Evolutionary conservation across 352 stramenopile species (phyloP).

Genomic region (Phytophthora sp.): DNA sequence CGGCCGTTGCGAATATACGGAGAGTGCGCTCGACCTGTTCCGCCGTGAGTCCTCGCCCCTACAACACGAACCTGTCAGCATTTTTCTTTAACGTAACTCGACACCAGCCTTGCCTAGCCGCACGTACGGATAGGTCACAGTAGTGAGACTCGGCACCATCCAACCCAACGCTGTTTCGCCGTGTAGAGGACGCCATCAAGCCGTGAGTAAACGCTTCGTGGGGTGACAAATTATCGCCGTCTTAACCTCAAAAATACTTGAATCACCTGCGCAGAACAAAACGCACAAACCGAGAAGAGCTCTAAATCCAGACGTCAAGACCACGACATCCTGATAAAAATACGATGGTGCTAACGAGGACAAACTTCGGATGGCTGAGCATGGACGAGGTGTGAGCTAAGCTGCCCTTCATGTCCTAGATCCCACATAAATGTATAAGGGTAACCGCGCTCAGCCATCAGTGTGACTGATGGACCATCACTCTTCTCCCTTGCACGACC

Average conservation of each 20-base stretch:
- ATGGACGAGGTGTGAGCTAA: not conserved
- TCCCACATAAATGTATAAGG: too few relatives aligned
- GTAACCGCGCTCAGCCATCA: too few relatives aligned
- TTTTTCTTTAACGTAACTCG: not conserved
- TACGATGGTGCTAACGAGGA: constrained; percentile 4
- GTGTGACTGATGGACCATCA: too few relatives aligned
- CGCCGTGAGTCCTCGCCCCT: constrained; percentile 64
- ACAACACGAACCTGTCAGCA: constrained; percentile 7
- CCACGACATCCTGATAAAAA: constrained; percentile 8
- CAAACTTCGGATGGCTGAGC: too few relatives aligned
- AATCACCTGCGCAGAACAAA: constrained; percentile 13
- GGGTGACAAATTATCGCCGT: not conserved
- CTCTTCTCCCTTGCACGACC: too few relatives aligned
- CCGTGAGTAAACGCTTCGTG: not conserved
- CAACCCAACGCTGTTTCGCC: constrained; percentile 51
- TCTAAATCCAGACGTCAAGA: constrained; percentile 20
- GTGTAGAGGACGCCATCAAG: constrained; percentile 35
- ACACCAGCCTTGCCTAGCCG: not conserved
- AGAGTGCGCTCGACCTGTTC: constrained; percentile 66
- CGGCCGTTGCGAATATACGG: constrained; percentile 67
- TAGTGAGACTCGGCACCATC: constrained; percentile 65
- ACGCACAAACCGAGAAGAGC: constrained; percentile 4
- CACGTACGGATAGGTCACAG: constrained; percentile 68
- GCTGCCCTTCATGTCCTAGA: too few relatives aligned
- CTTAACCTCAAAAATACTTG: not conserved